Evolutionary conservation across 768 basidiomycete species (phyloP), one percentile per base, ranked within the genome.

Genomic region (Lactarius deliciosus): DNA sequence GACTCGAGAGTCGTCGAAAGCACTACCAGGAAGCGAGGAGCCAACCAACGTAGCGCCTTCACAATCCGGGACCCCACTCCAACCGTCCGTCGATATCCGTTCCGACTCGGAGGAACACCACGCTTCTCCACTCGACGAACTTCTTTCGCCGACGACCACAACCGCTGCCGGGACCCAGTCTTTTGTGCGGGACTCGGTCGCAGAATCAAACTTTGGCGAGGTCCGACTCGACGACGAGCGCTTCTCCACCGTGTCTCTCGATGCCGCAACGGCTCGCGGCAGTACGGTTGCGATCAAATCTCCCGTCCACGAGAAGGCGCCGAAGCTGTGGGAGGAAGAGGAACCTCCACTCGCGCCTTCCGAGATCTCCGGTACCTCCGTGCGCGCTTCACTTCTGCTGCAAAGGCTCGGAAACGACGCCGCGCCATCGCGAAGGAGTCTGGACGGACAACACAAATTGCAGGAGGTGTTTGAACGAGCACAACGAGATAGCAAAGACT

Each of bases 401-500:
- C 81, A 82, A 25, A 80, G 84, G 16, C 74, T 86, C 54, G 86
- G 84, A 10, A 80, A 81, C 53, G 74, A 73, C 25, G 75, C 76
- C 45, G 55, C 74, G 7, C 75, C 77, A 25, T 76, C 79, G 53
- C 79, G 86, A 64, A 77, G 74, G 43, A 86, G 86, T 68, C 68
- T 86, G 43, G 88, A 89, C 65, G 89, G 87, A 2, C 85, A 87
- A 71, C 82, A 86, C 60, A 88, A 86, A 71, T 77, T 93, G 47
- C 91, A 90, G 70, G 87, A 91, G 72, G 90, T 91, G 68, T 92
- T 93, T 70, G 81, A 83, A 60, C 83, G 86, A 43, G 79, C 87
- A 50, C 90, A 89, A 56, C 83, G 80, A 60, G 82, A 87, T 81
- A 76, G 79, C 38, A 74, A 73, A 70, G 73, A 72, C 5, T 40